Base-by-base conservation (phyloP, 371 early-diverging fungal species). In the Dichotomocladium elegans region DNA sequence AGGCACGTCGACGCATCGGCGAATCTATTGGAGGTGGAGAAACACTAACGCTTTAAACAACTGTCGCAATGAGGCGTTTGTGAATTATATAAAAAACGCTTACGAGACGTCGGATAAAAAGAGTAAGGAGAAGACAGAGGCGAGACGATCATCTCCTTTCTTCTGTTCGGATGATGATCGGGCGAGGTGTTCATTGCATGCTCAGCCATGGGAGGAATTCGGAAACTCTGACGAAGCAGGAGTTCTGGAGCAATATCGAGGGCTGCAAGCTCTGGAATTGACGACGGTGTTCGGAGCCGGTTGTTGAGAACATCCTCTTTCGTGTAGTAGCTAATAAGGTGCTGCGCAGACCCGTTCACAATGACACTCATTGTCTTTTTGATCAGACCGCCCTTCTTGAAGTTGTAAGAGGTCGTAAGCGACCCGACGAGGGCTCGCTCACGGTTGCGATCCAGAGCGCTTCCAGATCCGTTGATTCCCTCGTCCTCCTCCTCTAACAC, bases 321-420 rank as follows among this genome's bases (percentile, higher is more conserved):
- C 33, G 81, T 80, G 63, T 91, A 92, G 60, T 93, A 93, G 56
- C 89, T 90, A 33, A 93, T 88, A 53, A 93, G 66, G 51, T 92
- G 94, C 55, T 90, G 87, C 41, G 80, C 77, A 26, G 79, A 75
- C 29, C 88, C 88, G 59, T 91, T 83, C 31, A 82, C 70, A 43
- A 85, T 82, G 35, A 91, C 80, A 15, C 90, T 90, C 66, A 93
- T 78, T 3, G 93, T 86, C 68, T 91, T 90, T 60, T 93, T 93
- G 49, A 91, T 87, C 9, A 93, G 69, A 0, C 94, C 94, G 46
- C 81, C 78, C 35, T 85, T 83, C 51, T 88, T 87, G 57, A 90
- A 83, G 49, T 78, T 66, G 61, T 85, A 80, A 22, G 80, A 80
- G 57, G 70, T 82, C 14, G 80, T 86, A 2, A 82, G 49, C 2